These are phyloP conservation scores for Nelumbo lutea DNA, from an alignment of 164 flowering plant genomes.

Conservation along the genomic window DNA sequence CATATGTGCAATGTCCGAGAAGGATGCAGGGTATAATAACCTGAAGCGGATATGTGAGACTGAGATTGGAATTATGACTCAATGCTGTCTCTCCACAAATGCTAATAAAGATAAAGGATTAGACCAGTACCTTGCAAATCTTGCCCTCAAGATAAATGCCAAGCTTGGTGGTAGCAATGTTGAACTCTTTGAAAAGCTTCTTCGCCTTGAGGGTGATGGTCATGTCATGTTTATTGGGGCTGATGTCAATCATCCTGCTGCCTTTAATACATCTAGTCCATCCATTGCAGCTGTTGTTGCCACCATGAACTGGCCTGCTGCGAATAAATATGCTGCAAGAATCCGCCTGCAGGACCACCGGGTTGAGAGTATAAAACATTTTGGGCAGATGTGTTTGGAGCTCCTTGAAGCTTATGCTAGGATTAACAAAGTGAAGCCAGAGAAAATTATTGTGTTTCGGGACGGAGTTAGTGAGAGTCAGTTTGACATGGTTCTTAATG, in stretches of 20 bases:
- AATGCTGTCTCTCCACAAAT: constrained; percentile 42
- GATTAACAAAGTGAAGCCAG: constrained; percentile 38
- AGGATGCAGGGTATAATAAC: constrained; percentile 54
- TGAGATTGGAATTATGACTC: constrained; percentile 61
- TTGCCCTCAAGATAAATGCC: constrained; percentile 76
- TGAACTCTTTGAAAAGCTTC: constrained; percentile 47
- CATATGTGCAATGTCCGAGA: constrained; percentile 56
- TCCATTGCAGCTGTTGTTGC: constrained; percentile 82
- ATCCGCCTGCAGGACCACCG: constrained; percentile 47
- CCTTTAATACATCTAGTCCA: constrained; percentile 33
- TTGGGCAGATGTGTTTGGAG: constrained; percentile 62
- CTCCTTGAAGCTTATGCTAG: constrained; percentile 42
- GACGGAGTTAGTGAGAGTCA: constrained; percentile 89
- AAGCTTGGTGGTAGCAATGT: constrained; percentile 83
- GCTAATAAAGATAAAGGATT: constrained; percentile 24
- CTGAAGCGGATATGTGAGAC: constrained; percentile 78
- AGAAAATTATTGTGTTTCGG: constrained; percentile 61
- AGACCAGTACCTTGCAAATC: constrained; percentile 66
- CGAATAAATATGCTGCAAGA: constrained; percentile 61
- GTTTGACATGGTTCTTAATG: constrained; percentile 74
- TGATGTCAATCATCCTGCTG: constrained; percentile 75
- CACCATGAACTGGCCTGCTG: constrained; percentile 81
- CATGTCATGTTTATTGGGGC: constrained; percentile 80
- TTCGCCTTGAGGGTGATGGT: constrained; percentile 28
- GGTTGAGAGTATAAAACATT: constrained; percentile 41